These are phyloP conservation scores for Globisporangium mamillatum DNA, from an alignment of 352 stramenopile genomes.

Conservation along the genomic window DNA sequence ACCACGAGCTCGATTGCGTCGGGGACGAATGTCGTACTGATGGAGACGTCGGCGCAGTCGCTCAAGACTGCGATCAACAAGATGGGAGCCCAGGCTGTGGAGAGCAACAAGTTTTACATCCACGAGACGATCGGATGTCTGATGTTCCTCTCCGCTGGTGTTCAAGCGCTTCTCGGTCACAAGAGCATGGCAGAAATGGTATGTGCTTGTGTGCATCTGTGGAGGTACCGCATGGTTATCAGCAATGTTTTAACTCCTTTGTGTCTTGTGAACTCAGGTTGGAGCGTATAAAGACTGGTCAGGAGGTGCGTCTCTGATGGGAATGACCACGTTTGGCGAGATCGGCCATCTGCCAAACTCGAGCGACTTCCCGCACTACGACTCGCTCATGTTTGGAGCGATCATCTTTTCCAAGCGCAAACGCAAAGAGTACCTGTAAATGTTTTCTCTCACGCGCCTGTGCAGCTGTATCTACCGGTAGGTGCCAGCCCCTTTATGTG, in stretches of 20 bases:
- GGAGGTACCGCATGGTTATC: no score
- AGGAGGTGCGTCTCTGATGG: constrained; percentile 75
- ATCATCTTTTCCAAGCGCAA: constrained; percentile 87
- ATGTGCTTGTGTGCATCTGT: constrained; percentile 3
- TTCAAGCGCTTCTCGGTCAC: constrained; percentile 81
- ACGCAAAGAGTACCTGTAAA: constrained; percentile 72
- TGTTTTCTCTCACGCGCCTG: not conserved
- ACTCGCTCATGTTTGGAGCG: constrained; percentile 88
- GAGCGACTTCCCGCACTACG: constrained; percentile 82
- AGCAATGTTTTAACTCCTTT: not conserved
- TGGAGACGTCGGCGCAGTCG: constrained; percentile 79
- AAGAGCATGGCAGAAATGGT: constrained; percentile 90
- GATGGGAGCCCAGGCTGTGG: constrained; percentile 74
- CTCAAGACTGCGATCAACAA: constrained; percentile 86
- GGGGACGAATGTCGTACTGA: constrained; percentile 82
- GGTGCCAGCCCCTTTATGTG: not conserved
- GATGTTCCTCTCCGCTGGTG: constrained; percentile 85
- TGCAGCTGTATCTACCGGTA: not conserved
- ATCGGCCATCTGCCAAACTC: constrained; percentile 80
- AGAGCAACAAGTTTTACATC: constrained; percentile 80
- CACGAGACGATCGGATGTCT: constrained; percentile 80
- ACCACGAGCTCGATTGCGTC: constrained; percentile 76
- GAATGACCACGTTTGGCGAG: constrained; percentile 87
- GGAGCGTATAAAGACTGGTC: constrained; percentile 85
- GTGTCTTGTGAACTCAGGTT: constrained; percentile 36